Base-by-base conservation (phyloP, 768 basidiomycete genomes). In the Mycena polygramma region DNA sequence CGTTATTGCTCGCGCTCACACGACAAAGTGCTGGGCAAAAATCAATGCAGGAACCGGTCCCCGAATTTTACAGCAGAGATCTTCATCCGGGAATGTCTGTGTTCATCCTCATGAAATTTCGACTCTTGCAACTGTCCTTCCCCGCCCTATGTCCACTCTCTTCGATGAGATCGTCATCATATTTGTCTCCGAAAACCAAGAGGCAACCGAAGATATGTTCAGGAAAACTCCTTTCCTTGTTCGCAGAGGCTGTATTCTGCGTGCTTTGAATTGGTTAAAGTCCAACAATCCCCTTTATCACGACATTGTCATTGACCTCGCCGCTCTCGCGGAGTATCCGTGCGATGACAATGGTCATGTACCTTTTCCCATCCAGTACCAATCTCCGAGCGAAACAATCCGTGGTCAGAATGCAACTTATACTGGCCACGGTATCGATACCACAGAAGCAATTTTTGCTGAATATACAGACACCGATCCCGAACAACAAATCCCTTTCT, bases 41-140 rank as follows among this genome's bases (percentile, higher is more conserved):
- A 26, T 63, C 13, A 52, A 63, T 30, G 10, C 51, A 15, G 59
- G 54, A 22, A 15, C 36, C 2, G 45, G 55, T 20, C 57, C 46
- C 0, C 37, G 57, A 8, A 39, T 52, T 2, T 41, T 52, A 2
- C 24, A 17, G 26, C 73, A 75, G 43, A 48, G 65, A 17, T 43
- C 73, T 17, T 51, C 68, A 9, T 64, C 59, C 19, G 73, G 73
- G 0, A 75, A 75, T 62, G 74, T 71, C 14, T 74, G 74, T 43
- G 58, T 72, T 10, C 69, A 72, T 57, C 73, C 68, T 2, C 75
- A 75, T 15, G 71, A 73, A 26, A 65, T 70, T 17, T 9, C 64
- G 15, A 66, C 46, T 1, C 10, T 66, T 24, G 55, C 36, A 4
- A 57, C 30, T 8, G 3, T 19, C 26, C 57, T 72, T 37, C 71